Evolutionary conservation across 2,329 filamentous ascomycete species (phyloP), one percentile per base, ranked within the genome.

Genomic region (Pseudogymnoascus sp.): DNA sequence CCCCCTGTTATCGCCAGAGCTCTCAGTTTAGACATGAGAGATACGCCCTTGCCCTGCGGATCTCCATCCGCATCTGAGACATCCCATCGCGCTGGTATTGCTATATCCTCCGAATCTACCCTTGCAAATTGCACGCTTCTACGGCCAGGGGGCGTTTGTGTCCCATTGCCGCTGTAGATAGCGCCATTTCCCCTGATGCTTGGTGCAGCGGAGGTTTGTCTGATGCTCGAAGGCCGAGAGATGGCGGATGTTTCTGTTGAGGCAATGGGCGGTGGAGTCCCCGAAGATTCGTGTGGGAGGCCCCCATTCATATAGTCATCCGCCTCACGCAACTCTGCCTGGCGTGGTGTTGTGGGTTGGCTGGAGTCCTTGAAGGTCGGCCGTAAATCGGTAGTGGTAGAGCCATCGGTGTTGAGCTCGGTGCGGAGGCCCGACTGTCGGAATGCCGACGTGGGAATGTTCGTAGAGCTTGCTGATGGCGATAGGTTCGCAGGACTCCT

Each of bases 1-100:
- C 71, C 72, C n/a, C 76, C 72, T 6, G 75, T 73, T 9, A 78
- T 81, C 19, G 89, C 83, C 60, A 95, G 75, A 3, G 89, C 86
- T 70, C 88, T 90, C 63, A 95, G 73, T 71, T 88, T 91, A 15
- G 86, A 86, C 73, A 95, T 90, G 64, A 95, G 79, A 21, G 86
- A 86, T 19, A 82, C 81, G 60, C 81, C 76, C 78, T 19, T 81
- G 81, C 71, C 84, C 86, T 60, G 74, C 76, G 12, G 77, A 71
- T 7, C 75, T n/a, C 74, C 78, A 58, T 88, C 84, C 48, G 13
- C 5, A 28, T 63, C 66, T 64, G 81, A 81, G 3, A 88, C 90
- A 33, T 82, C 79, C 41, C 86, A 79, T 61, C 84, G 79, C 30
- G 80, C 82, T 64, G 84, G 82, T 18, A 76, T 71, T 18, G 72